phyloP scores from a whole-genome alignment of 202 grass and related monocot species.

The Bolboschoenoplectus hybrid region DNA sequence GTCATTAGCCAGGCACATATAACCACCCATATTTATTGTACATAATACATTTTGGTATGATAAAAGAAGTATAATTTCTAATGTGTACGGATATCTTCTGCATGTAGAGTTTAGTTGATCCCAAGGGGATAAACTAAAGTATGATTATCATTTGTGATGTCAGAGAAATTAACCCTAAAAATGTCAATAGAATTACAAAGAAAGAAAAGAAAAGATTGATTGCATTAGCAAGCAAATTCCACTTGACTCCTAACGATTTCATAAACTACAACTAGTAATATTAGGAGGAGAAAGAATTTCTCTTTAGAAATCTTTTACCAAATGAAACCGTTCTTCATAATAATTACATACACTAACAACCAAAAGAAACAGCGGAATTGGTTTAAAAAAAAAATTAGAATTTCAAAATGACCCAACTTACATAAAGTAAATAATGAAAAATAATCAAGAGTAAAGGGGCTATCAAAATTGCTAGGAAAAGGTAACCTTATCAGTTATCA shows the following conservation, averaged over 20 bases:
- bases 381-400: not conserved
- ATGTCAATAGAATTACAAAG: not conserved
- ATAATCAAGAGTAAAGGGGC: not conserved
- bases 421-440: conserved; percentile 6
- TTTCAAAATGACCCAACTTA: not conserved
- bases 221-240: not conserved
- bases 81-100: conserved; percentile 2
- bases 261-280: not conserved
- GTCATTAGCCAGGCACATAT: not conserved
- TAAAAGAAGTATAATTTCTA: not conserved
- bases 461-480: conserved; percentile 17
- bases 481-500: conserved; percentile 35
- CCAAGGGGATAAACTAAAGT: conserved; percentile 1
- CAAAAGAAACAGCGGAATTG: not conserved
- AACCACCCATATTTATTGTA: not conserved
- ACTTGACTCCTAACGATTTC: not conserved
- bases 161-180: not conserved
- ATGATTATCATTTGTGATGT: not conserved
- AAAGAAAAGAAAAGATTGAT: not conserved
- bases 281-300: not conserved
- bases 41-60: not conserved
- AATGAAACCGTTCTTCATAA: not conserved
- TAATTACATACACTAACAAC: conserved; percentile 21
- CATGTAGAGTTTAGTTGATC: conserved; percentile 3
- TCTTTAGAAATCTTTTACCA: not conserved